Conservation (phyloP, 2,329 filamentous ascomycete species). For the Cephalotrichum gorgonifer region DNA sequence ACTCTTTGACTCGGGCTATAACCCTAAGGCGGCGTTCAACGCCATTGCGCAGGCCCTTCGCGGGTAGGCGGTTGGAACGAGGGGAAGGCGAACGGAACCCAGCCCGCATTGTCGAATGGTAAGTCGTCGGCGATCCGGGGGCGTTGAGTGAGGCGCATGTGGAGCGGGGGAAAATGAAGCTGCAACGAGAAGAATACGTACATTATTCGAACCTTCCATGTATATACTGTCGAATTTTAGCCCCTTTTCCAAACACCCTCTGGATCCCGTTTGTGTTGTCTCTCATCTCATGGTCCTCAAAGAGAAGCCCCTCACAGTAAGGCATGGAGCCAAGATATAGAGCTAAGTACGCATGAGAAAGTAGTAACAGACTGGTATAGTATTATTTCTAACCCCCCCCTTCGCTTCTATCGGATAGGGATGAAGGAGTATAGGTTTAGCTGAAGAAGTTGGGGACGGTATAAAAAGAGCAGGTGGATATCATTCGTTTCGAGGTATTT, state of each 20-base stretch:
- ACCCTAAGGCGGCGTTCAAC: conserved; percentile 40
- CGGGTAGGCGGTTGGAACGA: neutral
- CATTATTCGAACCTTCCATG: neutral
- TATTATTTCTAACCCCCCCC: neutral
- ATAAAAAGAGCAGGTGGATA: neutral
- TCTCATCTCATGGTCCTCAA: no score
- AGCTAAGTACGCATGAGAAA: neutral
- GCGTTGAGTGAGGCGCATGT: neutral
- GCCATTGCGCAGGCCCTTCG: conserved; percentile 22
- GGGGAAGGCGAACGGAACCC: no score
- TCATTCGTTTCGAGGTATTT: conserved; percentile 4
- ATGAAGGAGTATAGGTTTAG: no score
- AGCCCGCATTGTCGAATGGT: neutral
- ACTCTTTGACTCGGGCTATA: conserved; percentile 41
- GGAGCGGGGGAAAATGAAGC: neutral
- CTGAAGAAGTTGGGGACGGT: neutral
- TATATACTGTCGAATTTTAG: neutral
- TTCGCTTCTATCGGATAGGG: no score
- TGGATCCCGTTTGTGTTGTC: no score
- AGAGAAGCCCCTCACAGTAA: no score
- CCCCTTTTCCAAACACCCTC: no score
- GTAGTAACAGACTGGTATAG: neutral
- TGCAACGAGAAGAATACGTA: neutral
- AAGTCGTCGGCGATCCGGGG: neutral
- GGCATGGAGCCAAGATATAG: neutral